Percentiles rank a stretch among this genome's conserved stretches.
Conservation (phyloP, 441 rosid species). For the Codiaeum variegatum region DNA sequence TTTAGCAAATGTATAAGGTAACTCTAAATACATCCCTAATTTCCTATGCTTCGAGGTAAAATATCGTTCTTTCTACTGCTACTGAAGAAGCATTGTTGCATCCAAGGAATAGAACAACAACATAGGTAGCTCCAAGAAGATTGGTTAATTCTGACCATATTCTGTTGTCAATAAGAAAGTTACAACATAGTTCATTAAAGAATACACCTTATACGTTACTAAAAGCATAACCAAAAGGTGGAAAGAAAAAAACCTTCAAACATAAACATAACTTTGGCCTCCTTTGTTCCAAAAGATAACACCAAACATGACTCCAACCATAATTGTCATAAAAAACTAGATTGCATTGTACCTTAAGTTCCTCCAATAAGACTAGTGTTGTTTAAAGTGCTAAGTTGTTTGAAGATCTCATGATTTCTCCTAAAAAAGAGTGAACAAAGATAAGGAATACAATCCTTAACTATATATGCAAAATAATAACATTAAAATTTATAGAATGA, state of each 20-base stretch:
- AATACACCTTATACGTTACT: not conserved
- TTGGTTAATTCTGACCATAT: slow-evolving; percentile 32
- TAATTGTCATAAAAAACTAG: slow-evolving; percentile 43
- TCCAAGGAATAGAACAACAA: slow-evolving; percentile 78
- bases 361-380: slow-evolving; percentile 37
- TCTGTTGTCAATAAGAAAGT: slow-evolving; percentile 11
- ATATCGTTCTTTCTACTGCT: slow-evolving; percentile 70
- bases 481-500: not conserved
- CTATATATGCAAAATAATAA: not conserved
- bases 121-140: slow-evolving; percentile 56
- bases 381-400: slow-evolving; percentile 58
- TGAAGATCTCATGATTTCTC: slow-evolving; percentile 48
- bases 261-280: slow-evolving; percentile 44
- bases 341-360: slow-evolving; percentile 30
- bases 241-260: not conserved
- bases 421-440: slow-evolving; percentile 24
- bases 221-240: not conserved
- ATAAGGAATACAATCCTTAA: not conserved
- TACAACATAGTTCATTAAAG: not conserved
- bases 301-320: slow-evolving; percentile 50
- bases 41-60: slow-evolving; percentile 90
- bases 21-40: slow-evolving; percentile 79
- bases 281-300: slow-evolving; percentile 55
- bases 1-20: slow-evolving; percentile 65
- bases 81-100: slow-evolving; percentile 65